Percentiles rank a stretch among this genome's conserved stretches.
Conservation (phyloP, 331 rosid genomes). For the Cydonia oblonga region DNA sequence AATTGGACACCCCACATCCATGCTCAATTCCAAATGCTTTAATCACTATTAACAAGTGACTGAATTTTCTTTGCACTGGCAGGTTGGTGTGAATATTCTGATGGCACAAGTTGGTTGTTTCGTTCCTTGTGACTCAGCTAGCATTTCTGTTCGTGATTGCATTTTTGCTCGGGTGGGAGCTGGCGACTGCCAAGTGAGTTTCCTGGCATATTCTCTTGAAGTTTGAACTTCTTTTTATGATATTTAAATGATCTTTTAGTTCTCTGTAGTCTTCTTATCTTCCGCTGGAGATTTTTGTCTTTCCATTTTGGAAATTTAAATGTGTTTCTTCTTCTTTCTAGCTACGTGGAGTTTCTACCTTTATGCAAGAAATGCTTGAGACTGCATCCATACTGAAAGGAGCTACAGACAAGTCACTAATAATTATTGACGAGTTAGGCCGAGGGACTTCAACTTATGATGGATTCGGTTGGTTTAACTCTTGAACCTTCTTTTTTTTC, state of each 20-base stretch:
- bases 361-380: constrained; percentile 76
- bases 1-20: background rate
- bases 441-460: constrained; percentile 98
- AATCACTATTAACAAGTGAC: background rate
- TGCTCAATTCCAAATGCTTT: background rate
- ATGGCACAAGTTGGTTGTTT: constrained; percentile 97
- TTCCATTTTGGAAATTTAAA: constrained; percentile 1
- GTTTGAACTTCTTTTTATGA: background rate
- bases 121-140: constrained; percentile 87
- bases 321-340: constrained; percentile 20
- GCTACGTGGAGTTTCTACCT: constrained; percentile 97
- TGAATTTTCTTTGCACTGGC: constrained; percentile 12
- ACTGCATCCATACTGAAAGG: constrained; percentile 54
- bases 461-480: constrained; percentile 76
- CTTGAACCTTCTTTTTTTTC: background rate
- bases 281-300: background rate
- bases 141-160: constrained; percentile 88
- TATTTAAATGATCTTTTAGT: background rate
- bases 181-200: constrained; percentile 95
- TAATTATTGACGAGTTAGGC: constrained; percentile 94
- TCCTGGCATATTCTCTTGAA: background rate
- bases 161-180: constrained; percentile 97
- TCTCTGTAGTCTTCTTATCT: background rate
- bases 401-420: constrained; percentile 78
- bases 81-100: constrained; percentile 92